These are phyloP conservation scores for Trichoderma brevicompactum DNA, from an alignment of 2,329 filamentous ascomycete genomes.

Conservation along the genomic window DNA sequence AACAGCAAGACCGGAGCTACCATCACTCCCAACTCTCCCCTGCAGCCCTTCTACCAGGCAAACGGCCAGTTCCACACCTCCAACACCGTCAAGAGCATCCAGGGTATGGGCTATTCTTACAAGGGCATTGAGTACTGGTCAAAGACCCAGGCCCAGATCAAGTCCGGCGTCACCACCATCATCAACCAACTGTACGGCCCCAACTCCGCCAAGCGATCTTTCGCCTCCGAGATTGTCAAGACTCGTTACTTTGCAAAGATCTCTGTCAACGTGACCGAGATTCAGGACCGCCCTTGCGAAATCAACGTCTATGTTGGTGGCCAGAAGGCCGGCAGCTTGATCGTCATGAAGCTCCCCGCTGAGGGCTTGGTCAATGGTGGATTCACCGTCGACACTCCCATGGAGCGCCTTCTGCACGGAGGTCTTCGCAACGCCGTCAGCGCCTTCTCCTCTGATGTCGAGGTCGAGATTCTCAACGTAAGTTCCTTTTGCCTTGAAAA, in stretches of 20 bases:
- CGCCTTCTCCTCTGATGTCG: slow-evolving; percentile 37
- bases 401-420: slow-evolving; percentile 53
- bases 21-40: slow-evolving; percentile 50
- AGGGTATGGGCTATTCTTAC: slow-evolving; percentile 48
- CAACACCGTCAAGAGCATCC: slow-evolving; percentile 40
- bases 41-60: slow-evolving; percentile 55
- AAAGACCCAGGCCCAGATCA: slow-evolving; percentile 40
- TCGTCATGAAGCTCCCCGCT: slow-evolving; percentile 44
- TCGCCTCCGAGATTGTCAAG: slow-evolving; percentile 22
- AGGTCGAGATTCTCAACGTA: slow-evolving; percentile 44
- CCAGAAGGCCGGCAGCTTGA: slow-evolving; percentile 41
- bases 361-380: slow-evolving; percentile 41
- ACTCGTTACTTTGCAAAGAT: slow-evolving; percentile 45
- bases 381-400: slow-evolving; percentile 61
- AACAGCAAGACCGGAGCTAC: slow-evolving; percentile 46
- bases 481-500: neutral
- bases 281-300: slow-evolving; percentile 41
- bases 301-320: slow-evolving; percentile 43
- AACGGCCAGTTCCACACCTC: slow-evolving; percentile 50
- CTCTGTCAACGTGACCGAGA: slow-evolving; percentile 41
- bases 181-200: slow-evolving; percentile 43
- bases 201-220: neutral
- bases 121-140: slow-evolving; percentile 44
- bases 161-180: slow-evolving; percentile 38
- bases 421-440: slow-evolving; percentile 34